A percentile compares a stretch with the other conserved stretches of the same genome.
Conservation (phyloP, 2,329 filamentous ascomycete genomes). For the Alternaria brassicae region DNA sequence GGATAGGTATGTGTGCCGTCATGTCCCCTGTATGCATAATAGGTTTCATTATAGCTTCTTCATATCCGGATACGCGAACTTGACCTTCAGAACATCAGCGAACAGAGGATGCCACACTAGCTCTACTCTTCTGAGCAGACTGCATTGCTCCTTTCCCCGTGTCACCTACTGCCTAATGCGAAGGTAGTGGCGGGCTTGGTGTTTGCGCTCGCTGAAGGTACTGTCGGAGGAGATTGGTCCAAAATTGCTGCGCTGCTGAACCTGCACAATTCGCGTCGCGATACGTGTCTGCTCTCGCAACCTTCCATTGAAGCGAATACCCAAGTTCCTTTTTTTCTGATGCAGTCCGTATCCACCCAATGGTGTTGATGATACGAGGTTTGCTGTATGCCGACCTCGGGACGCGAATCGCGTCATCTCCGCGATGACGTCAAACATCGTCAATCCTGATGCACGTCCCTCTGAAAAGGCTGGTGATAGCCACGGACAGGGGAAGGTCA, state of each 20-base stretch:
- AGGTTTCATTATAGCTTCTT: not conserved
- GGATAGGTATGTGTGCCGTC: not conserved
- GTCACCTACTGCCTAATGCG: not conserved
- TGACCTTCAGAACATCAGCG: too few relatives aligned
- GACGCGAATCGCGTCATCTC: not conserved
- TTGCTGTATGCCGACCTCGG: not conserved
- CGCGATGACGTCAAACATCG: conserved; percentile 1
- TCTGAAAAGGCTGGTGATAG: not conserved
- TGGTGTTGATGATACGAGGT: not conserved
- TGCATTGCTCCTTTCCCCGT: not conserved
- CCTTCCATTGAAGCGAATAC: not conserved
- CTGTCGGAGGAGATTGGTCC: not conserved
- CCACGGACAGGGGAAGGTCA: not conserved
- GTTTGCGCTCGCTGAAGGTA: not conserved
- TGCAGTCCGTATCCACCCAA: not conserved
- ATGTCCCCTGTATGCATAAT: not conserved
- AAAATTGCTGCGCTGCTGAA: not conserved
- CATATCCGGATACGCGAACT: too few relatives aligned
- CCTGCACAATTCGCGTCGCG: not conserved
- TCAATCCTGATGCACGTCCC: not conserved
- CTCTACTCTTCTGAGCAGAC: not conserved
- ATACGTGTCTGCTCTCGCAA: not conserved
- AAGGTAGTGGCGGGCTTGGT: not conserved
- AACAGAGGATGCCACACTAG: not conserved
- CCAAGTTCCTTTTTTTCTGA: not conserved